Base-by-base conservation (phyloP, 2,329 filamentous ascomycete genomes). In the Venturia effusa region DNA sequence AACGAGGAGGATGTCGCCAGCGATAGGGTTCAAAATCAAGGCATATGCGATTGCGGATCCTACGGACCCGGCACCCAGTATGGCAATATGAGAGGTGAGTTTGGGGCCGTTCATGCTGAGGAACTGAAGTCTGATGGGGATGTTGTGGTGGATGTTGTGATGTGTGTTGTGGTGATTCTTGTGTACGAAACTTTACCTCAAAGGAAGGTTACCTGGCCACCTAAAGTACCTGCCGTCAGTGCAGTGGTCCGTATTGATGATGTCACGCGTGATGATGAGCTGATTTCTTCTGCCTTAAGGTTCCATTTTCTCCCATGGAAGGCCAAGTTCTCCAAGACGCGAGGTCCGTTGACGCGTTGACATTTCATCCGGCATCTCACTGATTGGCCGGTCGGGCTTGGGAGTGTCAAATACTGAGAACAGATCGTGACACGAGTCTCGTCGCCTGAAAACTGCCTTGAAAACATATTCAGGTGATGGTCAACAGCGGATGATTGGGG, bases 21-120 rank as follows among this genome's bases (percentile, higher is more conserved):
- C 78, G 48, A 82, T 73, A n/a, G 78, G 79, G 64, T 76, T 75
- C 7, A 82, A 74, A 64, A 83, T 77, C 3, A 84, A 75, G 4
- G 79, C 78, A 67, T 80, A 80, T 27, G 81, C 80, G 61, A 79
- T 77, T 2, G 80, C 80, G 17, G 76, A 76, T 51, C 81, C 81
- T 24, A 83, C 80, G 65, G 79, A 76, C 62, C 80, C 81, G 24
- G 77, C 79, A 37, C 81, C 81, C 15, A 83, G 71, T 61, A 83
- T 78, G 24, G 80, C 80, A 65, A 83, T 80, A 63, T 67, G 71
- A 30, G 71, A 73, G 64, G 73, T 74, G 61, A 74, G 70, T 57
- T 70, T 71, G 32, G 51, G 51, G 0, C 51, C 30, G 3, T 57
- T 30, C 51, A 57, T 57, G 13, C 24, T 55, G 51, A 55, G 19